Evolutionary conservation across 768 basidiomycete genomes (phyloP), one percentile per base, ranked within the genome.

Genomic region (Tulasnella sp.): DNA sequence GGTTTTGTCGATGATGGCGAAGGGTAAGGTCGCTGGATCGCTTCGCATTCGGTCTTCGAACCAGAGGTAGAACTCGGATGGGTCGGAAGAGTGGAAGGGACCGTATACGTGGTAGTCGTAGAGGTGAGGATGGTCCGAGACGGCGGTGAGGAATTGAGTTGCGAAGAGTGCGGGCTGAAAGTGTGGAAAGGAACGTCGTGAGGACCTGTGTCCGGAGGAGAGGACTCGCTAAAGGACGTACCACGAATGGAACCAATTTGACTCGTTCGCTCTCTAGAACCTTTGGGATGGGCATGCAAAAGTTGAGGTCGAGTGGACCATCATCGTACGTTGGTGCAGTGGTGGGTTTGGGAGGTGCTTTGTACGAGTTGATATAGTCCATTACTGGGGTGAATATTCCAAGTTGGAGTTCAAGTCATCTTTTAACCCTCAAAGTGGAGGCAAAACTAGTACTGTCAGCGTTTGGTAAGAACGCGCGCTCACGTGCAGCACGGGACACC

Each of bases 1-100:
- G 0, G 86, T 85, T 78, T 87, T 88, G 81, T 90, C 88, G 79
- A 87, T 85, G 49, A 90, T 82, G 49, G 86, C 86, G 78, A 88
- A 89, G 17, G 89, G 81, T 14, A 86, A 73, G 17, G 73, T 73
- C 42, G 80, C 80, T 0, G 82, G 82, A 67, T 86, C 81, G 3
- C 82, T 79, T 1, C 80, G 82, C 39, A 89, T 83, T 34, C 78
- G 79, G 19, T 25, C 68, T 54, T 77, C 40, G 39, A 76, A 70
- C 25, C 42, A 76, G 22, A 39, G 11, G 29, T 77, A 58, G 25
- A 76, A 42, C 17, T 17, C n/a, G n/a, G 45, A 31, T 39, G 38
- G 52, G 29, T 80, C 76, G 19, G 69, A 38, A n/a, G 69, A 25
- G 54, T 78, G 70, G 36, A 72, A 74, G 17, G 88, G 88, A 0